Base-by-base conservation (phyloP, 2,329 filamentous ascomycete species). In the Xylariomycetidae sp. region DNA sequence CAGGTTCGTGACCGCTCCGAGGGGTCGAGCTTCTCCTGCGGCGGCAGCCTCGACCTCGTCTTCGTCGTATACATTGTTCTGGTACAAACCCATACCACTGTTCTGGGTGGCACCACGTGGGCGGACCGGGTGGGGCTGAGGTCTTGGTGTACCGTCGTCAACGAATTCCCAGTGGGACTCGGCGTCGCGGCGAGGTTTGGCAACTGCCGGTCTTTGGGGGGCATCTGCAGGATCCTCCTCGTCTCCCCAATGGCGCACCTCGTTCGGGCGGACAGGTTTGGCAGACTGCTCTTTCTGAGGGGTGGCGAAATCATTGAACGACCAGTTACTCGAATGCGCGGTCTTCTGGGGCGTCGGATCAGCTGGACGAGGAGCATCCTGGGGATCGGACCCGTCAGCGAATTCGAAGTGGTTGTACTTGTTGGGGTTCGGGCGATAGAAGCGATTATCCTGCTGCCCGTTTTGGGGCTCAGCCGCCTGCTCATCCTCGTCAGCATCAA, bases 341-440 rank as follows among this genome's bases (percentile, higher is more conserved):
- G 70, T 67, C 52, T 70, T 72, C 33, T 70, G 58, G 14, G 68
- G 57, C 15, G 61, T 53, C 4, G 60, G 46, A 6, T 60, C 47
- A 32, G 57, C 63, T n/a, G 64, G 54, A 42, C 64, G 52, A 10
- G 68, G 63, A 13, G 59, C 59, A 31, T 74, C 68, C 39, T 64
- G 59, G 12, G 65, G 62, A 35, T 76, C 71, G 14, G 65, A 72
- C 31, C 77, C 79, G 45, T 87, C 79, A 37, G 72, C 77, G 53
- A 94, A 84, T 39, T 88, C 81, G 54, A 94, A 94, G 61, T 96
- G 90, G 38, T 82, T 70, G 64, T 79, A 95, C 60, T 87, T 93
- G 53, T 77, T 78, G 3, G 85, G 75, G 57, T 92, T 76, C 6
- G 84, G 80, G 51, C 82, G 71, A 52, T 72, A 70, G 46, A 61